Base-by-base conservation (phyloP, 805 yeast species). In the Myxozyma neotropica region DNA sequence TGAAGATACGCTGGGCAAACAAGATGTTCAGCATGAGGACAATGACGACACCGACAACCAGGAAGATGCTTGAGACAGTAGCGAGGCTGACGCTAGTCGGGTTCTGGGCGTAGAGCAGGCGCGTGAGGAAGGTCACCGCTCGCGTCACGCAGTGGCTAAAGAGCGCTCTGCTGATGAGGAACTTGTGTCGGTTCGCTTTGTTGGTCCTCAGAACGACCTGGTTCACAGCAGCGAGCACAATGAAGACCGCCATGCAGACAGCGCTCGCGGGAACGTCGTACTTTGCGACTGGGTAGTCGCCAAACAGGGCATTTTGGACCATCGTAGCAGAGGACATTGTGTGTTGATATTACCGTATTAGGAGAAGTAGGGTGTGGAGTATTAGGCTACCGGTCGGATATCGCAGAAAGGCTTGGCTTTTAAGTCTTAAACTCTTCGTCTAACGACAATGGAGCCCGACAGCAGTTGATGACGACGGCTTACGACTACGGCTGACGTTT, bases 1-100 rank as follows among this genome's bases (percentile, higher is more conserved):
- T 47, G 40, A 47, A 47, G 40, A 47, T 47, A 8, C 51, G 39
- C 51, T 47, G 51, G 8, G 51, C 24, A 33, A 47, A 47, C 23
- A 47, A 10, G n/a, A 47, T n/a, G 26, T 47, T 47, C 51, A 33
- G 2, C 15, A 33, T 2, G 40, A 33, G 19, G 17, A 47, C 27
- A 4, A 47, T 35, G 5, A 47, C 23, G 23, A 33, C 40, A 8
- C 51, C 51, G 24, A 40, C 26, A 6, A 40, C n/a, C 8, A 47
- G 6, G 5, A 31, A 47, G 3, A 33, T 15, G 26, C 13, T 35
- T 8, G 51, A 4, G 4, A 29, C 19, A 17, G 33, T 19, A 6
- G 12, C 13, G 17, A 35, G 17, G 12, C 29, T 29, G 27, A 47
- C 4, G 15, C 33, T 29, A 6, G 35, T 33, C 29, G 36, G 38